A percentile compares a stretch with the other conserved stretches of the same genome.
phyloP scores from a whole-genome alignment of 257 asterid species.

The Leptodermis oblonga region DNA sequence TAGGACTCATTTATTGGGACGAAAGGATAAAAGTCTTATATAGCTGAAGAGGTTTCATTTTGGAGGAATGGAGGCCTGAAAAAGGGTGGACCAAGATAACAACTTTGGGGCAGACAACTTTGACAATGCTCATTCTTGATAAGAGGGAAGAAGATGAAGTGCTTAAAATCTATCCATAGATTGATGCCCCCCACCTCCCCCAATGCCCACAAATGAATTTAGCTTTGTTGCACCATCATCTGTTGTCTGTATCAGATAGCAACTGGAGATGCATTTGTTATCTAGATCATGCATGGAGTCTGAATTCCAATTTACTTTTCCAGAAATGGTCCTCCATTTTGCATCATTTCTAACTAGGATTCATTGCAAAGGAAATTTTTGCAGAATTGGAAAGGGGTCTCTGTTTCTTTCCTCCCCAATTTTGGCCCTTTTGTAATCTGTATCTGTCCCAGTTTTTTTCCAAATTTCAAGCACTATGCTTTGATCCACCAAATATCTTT shows the following conservation, averaged over 20 bases:
- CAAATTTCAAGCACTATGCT: too few species aligned
- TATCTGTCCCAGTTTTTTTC: too few species aligned
- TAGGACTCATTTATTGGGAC: too few species aligned
- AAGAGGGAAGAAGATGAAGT: conserved; percentile 22
- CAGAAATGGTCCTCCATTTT: not conserved
- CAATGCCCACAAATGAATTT: not conserved
- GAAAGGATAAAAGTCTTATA: too few species aligned
- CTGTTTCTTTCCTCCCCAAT: not conserved
- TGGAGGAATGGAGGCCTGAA: conserved; percentile 19
- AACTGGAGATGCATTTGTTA: conserved; percentile 12
- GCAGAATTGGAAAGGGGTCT: not conserved
- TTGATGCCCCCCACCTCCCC: not conserved
- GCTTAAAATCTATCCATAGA: conserved; percentile 1
- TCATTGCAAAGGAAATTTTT: not conserved
- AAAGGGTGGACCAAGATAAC: conserved; percentile 28
- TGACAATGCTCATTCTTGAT: conserved; percentile 20
- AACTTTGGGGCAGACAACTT: conserved; percentile 20
- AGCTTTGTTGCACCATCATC: conserved; percentile 23
- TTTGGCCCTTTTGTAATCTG: not conserved
- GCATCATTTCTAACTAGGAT: not conserved
- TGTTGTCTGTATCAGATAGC: conserved; percentile 24
- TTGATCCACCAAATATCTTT: not conserved
- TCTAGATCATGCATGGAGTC: not conserved
- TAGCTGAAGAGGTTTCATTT: too few species aligned
- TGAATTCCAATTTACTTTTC: not conserved